Evolutionary conservation across 495 filamentous ascomycete species (phyloP), one percentile per base, ranked within the genome.

Genomic region (Penicillium parvum): DNA sequence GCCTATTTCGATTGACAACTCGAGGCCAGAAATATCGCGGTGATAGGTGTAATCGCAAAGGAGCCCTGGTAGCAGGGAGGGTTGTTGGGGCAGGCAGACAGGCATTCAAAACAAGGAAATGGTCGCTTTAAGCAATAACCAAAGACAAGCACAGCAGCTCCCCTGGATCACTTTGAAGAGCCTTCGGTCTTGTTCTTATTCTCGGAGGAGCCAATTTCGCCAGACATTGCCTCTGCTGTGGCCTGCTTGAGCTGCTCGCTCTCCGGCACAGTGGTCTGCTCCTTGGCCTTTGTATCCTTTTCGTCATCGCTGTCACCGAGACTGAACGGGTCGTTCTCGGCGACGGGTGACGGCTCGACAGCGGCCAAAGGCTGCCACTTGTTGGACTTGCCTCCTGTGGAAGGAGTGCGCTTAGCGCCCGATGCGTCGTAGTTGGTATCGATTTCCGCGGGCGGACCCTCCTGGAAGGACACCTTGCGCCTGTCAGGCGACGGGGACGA

Each of bases 351-450:
- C 4, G 94, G 92, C 32, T 94, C 90, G 5, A 95, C 80, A 1
- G 84, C 79, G 21, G 88, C 85, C 38, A 98, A 69, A 11, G 94
- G 92, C 63, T 98, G 91, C 92, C 92, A 98, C 70, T 98, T 98
- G 74, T 86, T 94, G 10, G 77, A 68, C 67, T 87, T 92, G 57
- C 71, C 73, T 34, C 64, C 64, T 1, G 64, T 50, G 17, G 65
- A 59, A 27, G 64, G 54, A 16, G 59, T 59, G 12, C 70, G 70
- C 15, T 68, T 72, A 15, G 71, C 53, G 29, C 79, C 71, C 14
- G 86, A 77, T 15, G 78, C 69, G 43, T 78, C 70, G 57, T 89
- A 89, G n/a, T 82, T 64, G 47, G 86, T 84, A 34, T 90, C 88
- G 37, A 82, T 81, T 43, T 95, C 88, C 53, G 91, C 85, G 18